Evolutionary conservation across 2,329 filamentous ascomycete species (phyloP), one percentile per base, ranked within the genome.

Genomic region (Dothideomycetidae sp.): DNA sequence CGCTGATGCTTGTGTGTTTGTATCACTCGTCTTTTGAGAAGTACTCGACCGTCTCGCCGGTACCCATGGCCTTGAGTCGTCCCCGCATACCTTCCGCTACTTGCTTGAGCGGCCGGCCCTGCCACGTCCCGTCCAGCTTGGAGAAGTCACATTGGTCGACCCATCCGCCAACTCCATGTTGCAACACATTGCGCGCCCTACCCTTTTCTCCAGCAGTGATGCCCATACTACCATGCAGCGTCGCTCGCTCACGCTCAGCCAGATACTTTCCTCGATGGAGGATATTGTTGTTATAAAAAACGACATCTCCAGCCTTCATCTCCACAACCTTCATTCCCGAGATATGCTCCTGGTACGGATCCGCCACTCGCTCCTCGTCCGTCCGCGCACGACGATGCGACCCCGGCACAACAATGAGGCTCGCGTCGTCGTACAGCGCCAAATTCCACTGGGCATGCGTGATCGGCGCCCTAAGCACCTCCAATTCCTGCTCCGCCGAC

Each of bases 231-330:
- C 79, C 79, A 56, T 84, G 79, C 50, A 84, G 57, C 42, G 78
- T 83, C 65, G 78, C 69, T 15, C 80, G 61, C 58, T 82, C 75
- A 47, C 62, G 68, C 1, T 28, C 49, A 10, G 59, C 57, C 45
- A 68, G 61, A 54, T 84, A 85, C 17, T 72, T 71, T 1, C 79
- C 80, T 3, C 79, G 63, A 51, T 84, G 80, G 44, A 92, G 55
- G 45, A 93, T 92, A 55, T 93, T 92, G 53, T 86, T 92, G 56
- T 93, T 76, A 53, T 93, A 93, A 50, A 93, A 93, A 29, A 81
- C 81, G 11, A 80, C 73, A 57, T 93, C 84, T 0, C 84, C 84
- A 0, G 82, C 68, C 44, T 70, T 61, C 43, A 92, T 62, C 52
- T 63, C 52, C 11, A 92, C 82, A 3, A 71, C 59, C 10, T 77